These are phyloP conservation scores for Penicillium sp. DNA, from an alignment of 2,329 filamentous ascomycete species.

Conservation along the genomic window DNA sequence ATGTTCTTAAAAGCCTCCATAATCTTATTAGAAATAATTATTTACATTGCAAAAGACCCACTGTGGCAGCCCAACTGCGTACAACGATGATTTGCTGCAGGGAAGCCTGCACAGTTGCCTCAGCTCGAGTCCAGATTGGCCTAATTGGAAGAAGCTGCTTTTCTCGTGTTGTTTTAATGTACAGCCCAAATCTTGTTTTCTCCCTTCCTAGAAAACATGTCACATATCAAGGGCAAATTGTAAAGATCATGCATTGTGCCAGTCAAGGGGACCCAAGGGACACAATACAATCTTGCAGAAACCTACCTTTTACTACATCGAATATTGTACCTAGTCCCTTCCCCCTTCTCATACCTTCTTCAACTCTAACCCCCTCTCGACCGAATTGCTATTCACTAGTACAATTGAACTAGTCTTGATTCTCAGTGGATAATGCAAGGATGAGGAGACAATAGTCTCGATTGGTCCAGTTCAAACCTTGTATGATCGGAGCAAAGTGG, in stretches of 20 bases:
- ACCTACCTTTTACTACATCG: not conserved
- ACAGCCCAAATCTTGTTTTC: not conserved
- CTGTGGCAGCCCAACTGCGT: constrained; percentile 22
- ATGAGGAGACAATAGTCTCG: constrained; percentile 16
- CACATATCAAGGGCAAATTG: not conserved
- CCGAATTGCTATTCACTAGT: not conserved
- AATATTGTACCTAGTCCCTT: not conserved
- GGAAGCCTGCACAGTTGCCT: constrained; percentile 17
- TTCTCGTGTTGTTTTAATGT: not conserved
- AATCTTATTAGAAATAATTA: not conserved
- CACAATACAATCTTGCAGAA: not conserved
- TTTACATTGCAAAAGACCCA: constrained; percentile 21
- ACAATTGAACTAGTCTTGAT: not conserved
- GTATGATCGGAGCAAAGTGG: not conserved
- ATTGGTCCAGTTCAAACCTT: constrained; percentile 17
- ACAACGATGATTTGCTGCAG: constrained; percentile 28
- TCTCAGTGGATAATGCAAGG: constrained; percentile 18
- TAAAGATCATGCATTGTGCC: not conserved
- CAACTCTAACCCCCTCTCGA: not conserved
- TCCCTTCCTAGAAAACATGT: not conserved
- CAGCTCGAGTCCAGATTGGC: constrained; percentile 19
- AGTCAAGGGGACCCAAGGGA: not conserved
- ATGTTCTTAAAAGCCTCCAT: not conserved
- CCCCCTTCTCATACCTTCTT: not conserved
- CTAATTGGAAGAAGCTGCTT: not conserved